A percentile compares a stretch with the other conserved stretches of the same genome.
Conservation (phyloP, 1,284 basidiomycete species). For the Pseudozyma hubeiensis region DNA sequence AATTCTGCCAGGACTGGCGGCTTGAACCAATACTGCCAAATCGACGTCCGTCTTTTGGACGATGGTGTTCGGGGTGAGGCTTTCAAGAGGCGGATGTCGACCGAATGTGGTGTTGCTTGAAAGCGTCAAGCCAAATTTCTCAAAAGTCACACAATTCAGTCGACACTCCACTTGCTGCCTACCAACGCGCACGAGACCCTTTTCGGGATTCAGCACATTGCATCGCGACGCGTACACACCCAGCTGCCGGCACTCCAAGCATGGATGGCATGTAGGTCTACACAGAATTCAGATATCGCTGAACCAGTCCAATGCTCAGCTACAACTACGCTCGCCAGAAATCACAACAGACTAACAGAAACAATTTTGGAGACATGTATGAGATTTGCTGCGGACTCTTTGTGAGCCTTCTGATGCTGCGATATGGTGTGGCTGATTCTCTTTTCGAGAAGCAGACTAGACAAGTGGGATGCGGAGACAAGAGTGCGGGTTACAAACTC, state of each 20-base stretch:
- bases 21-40: no score
- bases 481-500: constrained; percentile 23
- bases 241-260: not conserved
- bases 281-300: no score
- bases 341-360: not conserved
- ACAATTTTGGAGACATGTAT: constrained; percentile 39
- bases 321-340: no score
- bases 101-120: not conserved
- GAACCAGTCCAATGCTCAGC: no score
- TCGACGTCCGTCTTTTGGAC: no score
- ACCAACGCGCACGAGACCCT: not conserved
- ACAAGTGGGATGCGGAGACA: constrained; percentile 38
- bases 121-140: constrained; percentile 2
- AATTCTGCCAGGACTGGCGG: not conserved
- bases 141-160: constrained; percentile 1
- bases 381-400: constrained; percentile 52
- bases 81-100: no score
- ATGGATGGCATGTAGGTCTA: not conserved
- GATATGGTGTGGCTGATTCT: constrained; percentile 42
- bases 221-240: constrained; percentile 12
- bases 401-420: constrained; percentile 54
- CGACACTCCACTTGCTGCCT: not conserved
- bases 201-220: not conserved
- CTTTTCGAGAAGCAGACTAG: constrained; percentile 15
- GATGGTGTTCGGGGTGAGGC: no score